A percentile compares a stretch with the other conserved stretches of the same genome.
Evolutionary conservation across 2,329 filamentous ascomycete species (phyloP).

Genomic region (Ophiostoma australiae): DNA sequence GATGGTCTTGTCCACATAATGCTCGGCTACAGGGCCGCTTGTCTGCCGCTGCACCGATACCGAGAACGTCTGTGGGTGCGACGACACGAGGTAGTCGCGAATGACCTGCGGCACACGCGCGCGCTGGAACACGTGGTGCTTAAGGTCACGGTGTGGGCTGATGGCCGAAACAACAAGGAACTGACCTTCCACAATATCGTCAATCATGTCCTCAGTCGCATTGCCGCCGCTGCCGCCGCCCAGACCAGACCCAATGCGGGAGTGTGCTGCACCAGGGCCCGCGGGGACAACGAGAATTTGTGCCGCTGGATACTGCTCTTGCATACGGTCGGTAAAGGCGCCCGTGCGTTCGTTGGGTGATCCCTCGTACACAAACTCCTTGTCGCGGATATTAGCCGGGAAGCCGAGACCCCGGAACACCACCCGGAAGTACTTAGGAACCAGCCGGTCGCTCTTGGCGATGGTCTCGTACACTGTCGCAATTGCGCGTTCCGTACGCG

Average conservation of each 20-base stretch:
- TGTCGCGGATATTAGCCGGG: conserved; percentile 72
- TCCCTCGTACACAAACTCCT: conserved; percentile 88
- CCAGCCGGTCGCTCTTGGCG: conserved; percentile 70
- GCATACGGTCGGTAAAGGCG: conserved; percentile 85
- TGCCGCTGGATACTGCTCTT: conserved; percentile 80
- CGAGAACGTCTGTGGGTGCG: conserved; percentile 72
- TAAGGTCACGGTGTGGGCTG: conserved; percentile 73
- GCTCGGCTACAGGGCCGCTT: conserved; percentile 62
- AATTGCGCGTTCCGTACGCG: conserved; percentile 82
- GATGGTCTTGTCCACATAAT: conserved; percentile 76
- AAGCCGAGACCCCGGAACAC: conserved; percentile 87
- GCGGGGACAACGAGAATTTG: conserved; percentile 56
- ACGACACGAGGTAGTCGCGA: conserved; percentile 78
- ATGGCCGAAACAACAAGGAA: conserved; percentile 79
- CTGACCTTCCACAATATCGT: conserved; percentile 78
- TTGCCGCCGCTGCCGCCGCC: conserved; percentile 4
- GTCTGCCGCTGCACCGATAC: conserved; percentile 68
- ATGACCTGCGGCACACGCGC: conserved; percentile 77
- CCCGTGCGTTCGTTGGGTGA: conserved; percentile 69
- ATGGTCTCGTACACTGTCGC: conserved; percentile 88
- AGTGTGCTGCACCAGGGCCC: conserved; percentile 11
- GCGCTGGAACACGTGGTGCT: conserved; percentile 80
- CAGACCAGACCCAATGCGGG: conserved; percentile 18
- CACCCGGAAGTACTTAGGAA: conserved; percentile 87
- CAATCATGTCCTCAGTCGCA: conserved; percentile 53